phyloP scores from a whole-genome alignment of 2,329 filamentous ascomycete species.

The Trichoderma koningii region DNA sequence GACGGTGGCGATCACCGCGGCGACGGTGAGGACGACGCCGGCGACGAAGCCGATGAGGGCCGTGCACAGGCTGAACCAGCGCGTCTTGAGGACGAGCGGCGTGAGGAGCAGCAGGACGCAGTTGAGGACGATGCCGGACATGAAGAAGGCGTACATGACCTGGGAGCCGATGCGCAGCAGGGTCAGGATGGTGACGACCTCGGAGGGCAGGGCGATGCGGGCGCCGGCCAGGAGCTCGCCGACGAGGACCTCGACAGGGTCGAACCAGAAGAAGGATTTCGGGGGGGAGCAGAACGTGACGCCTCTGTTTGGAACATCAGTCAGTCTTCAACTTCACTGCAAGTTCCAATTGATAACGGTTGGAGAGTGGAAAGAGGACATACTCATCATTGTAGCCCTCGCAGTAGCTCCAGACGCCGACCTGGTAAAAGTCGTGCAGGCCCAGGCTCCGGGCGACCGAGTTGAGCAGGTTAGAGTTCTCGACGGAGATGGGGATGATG shows the following conservation, averaged over 20 bases:
- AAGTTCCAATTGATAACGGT: too few species aligned
- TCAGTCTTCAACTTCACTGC: too few species aligned
- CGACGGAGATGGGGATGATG: constrained; percentile 72
- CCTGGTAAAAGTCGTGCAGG: constrained; percentile 91
- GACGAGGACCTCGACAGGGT: constrained; percentile 79
- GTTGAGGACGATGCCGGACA: constrained; percentile 68
- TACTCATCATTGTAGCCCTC: constrained; percentile 74
- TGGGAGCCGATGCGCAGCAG: constrained; percentile 74
- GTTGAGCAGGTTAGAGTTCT: constrained; percentile 76
- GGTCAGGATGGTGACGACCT: constrained; percentile 71
- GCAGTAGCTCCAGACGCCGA: constrained; percentile 90
- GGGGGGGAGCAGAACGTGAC: constrained; percentile 76
- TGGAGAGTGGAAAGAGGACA: constrained; percentile 32
- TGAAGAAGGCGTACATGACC: constrained; percentile 88
- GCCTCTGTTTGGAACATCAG: constrained; percentile 49
- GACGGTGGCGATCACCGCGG: constrained; percentile 74
- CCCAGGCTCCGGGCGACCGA: constrained; percentile 83
- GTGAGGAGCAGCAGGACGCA: constrained; percentile 72
- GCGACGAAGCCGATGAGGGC: constrained; percentile 68
- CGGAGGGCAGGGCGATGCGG: constrained; percentile 74
- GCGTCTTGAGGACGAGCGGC: constrained; percentile 55
- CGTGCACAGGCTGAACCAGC: constrained; percentile 67
- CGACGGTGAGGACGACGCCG: constrained; percentile 67
- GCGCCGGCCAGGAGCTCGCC: constrained; percentile 80
- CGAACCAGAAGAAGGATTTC: constrained; percentile 80